These are phyloP conservation scores for Pseudophaeomoniella oleicola DNA, from an alignment of 2,329 filamentous ascomycete species.

Conservation along the genomic window DNA sequence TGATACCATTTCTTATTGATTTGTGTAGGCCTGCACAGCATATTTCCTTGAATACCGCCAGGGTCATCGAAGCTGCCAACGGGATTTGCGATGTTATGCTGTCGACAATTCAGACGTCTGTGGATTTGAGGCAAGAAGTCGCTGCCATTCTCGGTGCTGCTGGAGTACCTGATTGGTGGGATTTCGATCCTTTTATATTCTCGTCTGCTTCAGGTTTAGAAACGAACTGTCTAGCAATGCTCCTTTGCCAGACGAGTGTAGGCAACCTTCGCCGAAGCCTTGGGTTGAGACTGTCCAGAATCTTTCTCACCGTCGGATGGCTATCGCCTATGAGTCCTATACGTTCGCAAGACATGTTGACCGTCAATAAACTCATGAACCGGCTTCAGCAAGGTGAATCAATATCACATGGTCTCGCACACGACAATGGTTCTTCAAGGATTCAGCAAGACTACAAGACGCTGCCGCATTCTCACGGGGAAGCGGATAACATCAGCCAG, in stretches of 20 bases:
- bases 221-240: background rate
- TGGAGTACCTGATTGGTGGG: background rate
- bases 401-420: background rate
- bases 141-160: background rate
- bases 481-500: background rate
- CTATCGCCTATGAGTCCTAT: background rate
- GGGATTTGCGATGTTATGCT: background rate
- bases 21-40: background rate
- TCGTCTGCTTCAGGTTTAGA: background rate
- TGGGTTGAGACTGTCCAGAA: background rate
- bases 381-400: background rate
- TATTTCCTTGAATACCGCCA: background rate
- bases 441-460: background rate
- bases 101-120: background rate
- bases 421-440: too few relatives aligned
- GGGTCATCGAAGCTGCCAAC: background rate
- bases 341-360: background rate
- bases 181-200: background rate
- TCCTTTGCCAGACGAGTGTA: background rate
- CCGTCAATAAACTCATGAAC: background rate
- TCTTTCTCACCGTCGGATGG: background rate
- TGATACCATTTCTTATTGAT: background rate
- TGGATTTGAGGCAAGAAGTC: background rate
- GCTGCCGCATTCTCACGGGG: background rate
- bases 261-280: background rate